These are phyloP conservation scores for Chrysoporthe austroafricana DNA, from an alignment of 2,329 filamentous ascomycete genomes.

Conservation along the genomic window DNA sequence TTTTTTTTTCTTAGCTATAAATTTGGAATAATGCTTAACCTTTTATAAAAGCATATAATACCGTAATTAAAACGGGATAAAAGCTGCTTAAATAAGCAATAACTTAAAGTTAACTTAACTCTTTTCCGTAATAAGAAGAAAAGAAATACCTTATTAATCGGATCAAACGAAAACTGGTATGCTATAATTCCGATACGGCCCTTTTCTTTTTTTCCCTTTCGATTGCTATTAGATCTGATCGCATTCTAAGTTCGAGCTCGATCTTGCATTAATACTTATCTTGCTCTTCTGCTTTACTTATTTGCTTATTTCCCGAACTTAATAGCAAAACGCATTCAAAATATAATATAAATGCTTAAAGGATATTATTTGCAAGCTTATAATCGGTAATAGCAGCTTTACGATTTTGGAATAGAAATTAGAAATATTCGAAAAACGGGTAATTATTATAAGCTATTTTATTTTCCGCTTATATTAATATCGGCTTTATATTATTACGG, in stretches of 20 bases:
- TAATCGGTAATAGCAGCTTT: not conserved
- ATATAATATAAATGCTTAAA: not conserved
- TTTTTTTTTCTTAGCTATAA: not conserved
- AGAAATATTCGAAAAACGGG: not conserved
- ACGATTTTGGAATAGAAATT: not conserved
- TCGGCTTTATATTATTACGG: not conserved
- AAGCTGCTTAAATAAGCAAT: not conserved
- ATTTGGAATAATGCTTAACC: not conserved
- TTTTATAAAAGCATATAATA: not conserved
- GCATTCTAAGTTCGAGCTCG: not conserved
- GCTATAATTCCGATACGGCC: not conserved
- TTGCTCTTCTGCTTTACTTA: not conserved
- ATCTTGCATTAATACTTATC: not conserved
- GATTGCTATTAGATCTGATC: not conserved
- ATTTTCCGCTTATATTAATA: not conserved
- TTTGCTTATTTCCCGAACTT: not conserved
- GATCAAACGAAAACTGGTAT: not conserved
- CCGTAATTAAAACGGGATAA: not conserved
- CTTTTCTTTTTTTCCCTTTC: not conserved
- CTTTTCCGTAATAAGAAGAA: not conserved
- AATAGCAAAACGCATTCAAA: not conserved
- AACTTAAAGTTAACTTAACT: not conserved
- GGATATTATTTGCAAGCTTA: not conserved
- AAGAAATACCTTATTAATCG: not conserved
- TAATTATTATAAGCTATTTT: not conserved